phyloP scores from a whole-genome alignment of 164 flowering plant genomes.

The Dillenia suffruticosa region DNA sequence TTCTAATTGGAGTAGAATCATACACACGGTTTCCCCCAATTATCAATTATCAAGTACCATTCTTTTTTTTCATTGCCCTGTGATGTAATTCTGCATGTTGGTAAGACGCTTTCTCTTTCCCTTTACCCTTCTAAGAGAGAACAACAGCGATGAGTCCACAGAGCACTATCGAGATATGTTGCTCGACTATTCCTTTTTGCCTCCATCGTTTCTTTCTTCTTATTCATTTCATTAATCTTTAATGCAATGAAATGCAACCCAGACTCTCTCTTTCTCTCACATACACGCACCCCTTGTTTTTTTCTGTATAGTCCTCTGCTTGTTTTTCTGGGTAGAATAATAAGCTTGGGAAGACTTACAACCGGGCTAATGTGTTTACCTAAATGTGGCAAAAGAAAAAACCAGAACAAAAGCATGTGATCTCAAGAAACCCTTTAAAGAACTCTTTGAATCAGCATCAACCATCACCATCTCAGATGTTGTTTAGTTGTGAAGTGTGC shows the following conservation, averaged over 20 bases:
- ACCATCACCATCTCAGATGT: slow-evolving; percentile 8
- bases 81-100: not conserved
- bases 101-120: not conserved
- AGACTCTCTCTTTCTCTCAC: too few species aligned
- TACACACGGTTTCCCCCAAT: too few species aligned
- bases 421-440: slow-evolving; percentile 34
- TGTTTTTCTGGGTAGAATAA: too few species aligned
- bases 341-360: too few species aligned
- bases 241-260: too few species aligned
- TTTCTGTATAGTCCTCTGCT: too few species aligned
- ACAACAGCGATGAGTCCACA: slow-evolving; percentile 10
- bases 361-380: not conserved
- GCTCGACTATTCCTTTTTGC: not conserved
- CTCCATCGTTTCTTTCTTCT: slow-evolving; percentile 1
- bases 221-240: too few species aligned
- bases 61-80: not conserved
- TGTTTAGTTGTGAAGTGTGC: slow-evolving; percentile 11
- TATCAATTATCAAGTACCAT: not conserved
- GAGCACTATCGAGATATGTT: slow-evolving; percentile 14
- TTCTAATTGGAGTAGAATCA: too few species aligned
- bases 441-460: slow-evolving; percentile 28
- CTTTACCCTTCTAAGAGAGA: not conserved
- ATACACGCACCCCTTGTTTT: too few species aligned
- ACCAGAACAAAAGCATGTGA: slow-evolving; percentile 26
- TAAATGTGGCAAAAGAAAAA: slow-evolving; percentile 25